A percentile compares a stretch with the other conserved stretches of the same genome.
Conservation (phyloP, 768 basidiomycete species). For the Rhodotorula sphaerocarpa region DNA sequence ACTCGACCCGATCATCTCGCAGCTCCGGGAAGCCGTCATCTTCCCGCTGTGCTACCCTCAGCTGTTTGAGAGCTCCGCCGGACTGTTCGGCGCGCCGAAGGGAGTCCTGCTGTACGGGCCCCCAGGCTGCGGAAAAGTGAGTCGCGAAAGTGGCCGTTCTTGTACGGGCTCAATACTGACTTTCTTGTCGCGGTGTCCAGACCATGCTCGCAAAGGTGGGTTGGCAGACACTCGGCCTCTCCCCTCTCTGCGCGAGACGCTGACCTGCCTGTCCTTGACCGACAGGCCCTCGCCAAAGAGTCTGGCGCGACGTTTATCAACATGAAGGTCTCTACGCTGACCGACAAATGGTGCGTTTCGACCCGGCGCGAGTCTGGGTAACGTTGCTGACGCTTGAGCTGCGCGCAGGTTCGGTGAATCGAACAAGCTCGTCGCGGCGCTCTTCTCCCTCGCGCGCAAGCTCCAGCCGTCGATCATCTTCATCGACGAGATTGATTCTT, state of each 20-base stretch:
- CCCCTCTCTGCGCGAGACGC: neutral
- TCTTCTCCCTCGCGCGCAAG: conserved; percentile 89
- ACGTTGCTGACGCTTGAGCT: neutral
- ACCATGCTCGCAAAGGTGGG: conserved; percentile 86
- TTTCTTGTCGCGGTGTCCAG: no score
- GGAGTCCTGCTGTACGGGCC: conserved; percentile 93
- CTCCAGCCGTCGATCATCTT: conserved; percentile 94
- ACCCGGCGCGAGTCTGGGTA: no score
- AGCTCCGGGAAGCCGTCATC: conserved; percentile 88
- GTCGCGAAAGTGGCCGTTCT: neutral
- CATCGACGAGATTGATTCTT: conserved; percentile 96
- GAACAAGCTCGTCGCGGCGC: conserved; percentile 88
- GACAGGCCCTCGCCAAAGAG: conserved; percentile 78
- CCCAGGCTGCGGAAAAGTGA: conserved; percentile 81
- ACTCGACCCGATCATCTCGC: conserved; percentile 77
- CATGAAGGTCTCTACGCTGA: conserved; percentile 63
- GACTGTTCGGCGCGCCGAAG: conserved; percentile 82
- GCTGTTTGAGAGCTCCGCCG: conserved; percentile 68
- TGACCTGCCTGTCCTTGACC: no score
- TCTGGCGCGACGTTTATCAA: conserved; percentile 95
- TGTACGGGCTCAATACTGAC: no score
- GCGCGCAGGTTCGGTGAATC: conserved; percentile 68
- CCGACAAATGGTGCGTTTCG: conserved; percentile 51
- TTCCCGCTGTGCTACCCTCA: conserved; percentile 85
- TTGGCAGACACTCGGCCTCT: no score